phyloP scores from a whole-genome alignment of 2,329 filamentous ascomycete genomes.

The Zymoseptoria pseudotritici region DNA sequence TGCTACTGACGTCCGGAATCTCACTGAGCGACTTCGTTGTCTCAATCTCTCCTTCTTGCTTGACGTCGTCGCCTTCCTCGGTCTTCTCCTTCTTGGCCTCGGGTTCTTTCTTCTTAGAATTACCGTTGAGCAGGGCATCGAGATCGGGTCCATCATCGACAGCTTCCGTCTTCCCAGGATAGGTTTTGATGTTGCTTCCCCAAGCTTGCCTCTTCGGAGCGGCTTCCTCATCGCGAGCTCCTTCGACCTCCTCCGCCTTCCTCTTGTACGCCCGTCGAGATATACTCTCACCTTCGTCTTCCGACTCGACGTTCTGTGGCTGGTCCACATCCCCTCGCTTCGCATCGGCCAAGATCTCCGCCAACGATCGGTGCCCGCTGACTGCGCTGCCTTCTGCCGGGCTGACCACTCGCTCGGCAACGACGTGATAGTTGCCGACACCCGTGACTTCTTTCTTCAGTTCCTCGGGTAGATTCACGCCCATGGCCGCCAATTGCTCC shows the following conservation, averaged over 20 bases:
- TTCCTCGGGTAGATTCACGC: slow-evolving; percentile 73
- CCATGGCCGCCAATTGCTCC: slow-evolving; percentile 79
- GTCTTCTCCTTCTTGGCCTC: slow-evolving; percentile 24
- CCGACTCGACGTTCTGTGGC: slow-evolving; percentile 36
- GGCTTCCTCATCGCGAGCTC: slow-evolving; percentile 49
- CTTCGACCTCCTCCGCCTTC: slow-evolving; percentile 53
- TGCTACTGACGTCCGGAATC: slow-evolving; percentile 15
- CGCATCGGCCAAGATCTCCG: slow-evolving; percentile 41
- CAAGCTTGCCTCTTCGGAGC: slow-evolving; percentile 32
- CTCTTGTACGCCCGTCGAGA: slow-evolving; percentile 57
- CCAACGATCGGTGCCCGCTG: slow-evolving; percentile 28
- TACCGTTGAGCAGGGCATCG: slow-evolving; percentile 48
- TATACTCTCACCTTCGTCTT: slow-evolving; percentile 35
- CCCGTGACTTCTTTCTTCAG: slow-evolving; percentile 76
- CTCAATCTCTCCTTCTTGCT: slow-evolving; percentile 27
- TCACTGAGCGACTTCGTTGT: slow-evolving; percentile 21
- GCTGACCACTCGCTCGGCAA: slow-evolving; percentile 42
- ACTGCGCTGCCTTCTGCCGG: slow-evolving; percentile 9
- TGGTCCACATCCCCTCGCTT: slow-evolving; percentile 36
- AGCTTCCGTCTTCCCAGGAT: slow-evolving; percentile 37
- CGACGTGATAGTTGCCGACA: slow-evolving; percentile 77
- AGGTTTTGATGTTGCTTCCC: slow-evolving; percentile 40
- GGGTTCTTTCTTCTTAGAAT: slow-evolving; percentile 22
- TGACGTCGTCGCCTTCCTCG: slow-evolving; percentile 18
- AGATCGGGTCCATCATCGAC: slow-evolving; percentile 51